Evolutionary conservation across 805 yeast genomes (phyloP).

Genomic region (Wickerhamomyces rabaulensis): DNA sequence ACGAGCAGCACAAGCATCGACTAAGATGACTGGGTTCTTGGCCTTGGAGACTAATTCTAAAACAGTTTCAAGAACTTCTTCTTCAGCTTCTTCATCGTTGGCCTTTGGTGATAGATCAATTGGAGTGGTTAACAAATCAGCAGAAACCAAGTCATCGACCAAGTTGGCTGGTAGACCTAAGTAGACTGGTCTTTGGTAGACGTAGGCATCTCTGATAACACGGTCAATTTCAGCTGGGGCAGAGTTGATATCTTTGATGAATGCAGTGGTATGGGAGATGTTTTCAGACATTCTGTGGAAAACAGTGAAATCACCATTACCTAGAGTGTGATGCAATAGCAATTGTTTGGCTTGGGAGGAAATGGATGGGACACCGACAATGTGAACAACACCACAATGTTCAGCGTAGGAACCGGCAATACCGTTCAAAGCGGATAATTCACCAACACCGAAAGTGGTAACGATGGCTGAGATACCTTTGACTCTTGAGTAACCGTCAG

Average conservation of each 20-base stretch:
- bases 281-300: slow-evolving; percentile 75
- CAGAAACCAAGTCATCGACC: slow-evolving; percentile 60
- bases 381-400: slow-evolving; percentile 79
- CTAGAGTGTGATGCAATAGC: slow-evolving; percentile 77
- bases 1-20: slow-evolving; percentile 84
- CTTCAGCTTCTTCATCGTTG: slow-evolving; percentile 57
- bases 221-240: slow-evolving; percentile 74
- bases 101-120: slow-evolving; percentile 54
- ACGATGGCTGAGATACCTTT: slow-evolving; percentile 70
- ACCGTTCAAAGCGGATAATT: slow-evolving; percentile 77
- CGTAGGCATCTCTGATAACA: slow-evolving; percentile 65
- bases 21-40: slow-evolving; percentile 66
- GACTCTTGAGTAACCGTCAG: slow-evolving; percentile 83
- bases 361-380: slow-evolving; percentile 82
- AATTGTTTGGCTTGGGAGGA: slow-evolving; percentile 68
- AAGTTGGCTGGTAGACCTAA: slow-evolving; percentile 79
- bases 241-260: slow-evolving; percentile 54
- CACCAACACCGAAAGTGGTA: slow-evolving; percentile 92
- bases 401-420: slow-evolving; percentile 88
- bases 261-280: slow-evolving; percentile 62
- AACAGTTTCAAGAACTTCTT: slow-evolving; percentile 53
- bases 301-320: slow-evolving; percentile 76
- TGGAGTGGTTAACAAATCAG: slow-evolving; percentile 53
- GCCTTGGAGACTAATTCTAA: slow-evolving; percentile 50
- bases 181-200: slow-evolving; percentile 76